These are phyloP conservation scores for Ogataea trehaloabstinens DNA, from an alignment of 805 yeast species.

Conservation along the genomic window DNA sequence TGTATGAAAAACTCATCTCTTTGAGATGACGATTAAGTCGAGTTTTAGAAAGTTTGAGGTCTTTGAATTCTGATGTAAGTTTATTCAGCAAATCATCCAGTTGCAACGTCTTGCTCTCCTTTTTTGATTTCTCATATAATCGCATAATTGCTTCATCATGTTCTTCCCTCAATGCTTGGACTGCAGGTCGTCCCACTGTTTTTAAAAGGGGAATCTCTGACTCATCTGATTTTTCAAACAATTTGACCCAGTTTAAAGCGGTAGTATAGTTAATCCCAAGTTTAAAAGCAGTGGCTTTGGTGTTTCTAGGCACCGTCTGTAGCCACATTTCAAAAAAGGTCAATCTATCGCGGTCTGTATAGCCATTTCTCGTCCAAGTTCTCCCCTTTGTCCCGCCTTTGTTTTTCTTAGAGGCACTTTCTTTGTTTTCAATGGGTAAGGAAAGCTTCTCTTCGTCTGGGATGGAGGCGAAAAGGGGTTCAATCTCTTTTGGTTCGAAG, in stretches of 20 bases:
- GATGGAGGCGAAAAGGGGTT: background rate
- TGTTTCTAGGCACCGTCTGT: constrained; percentile 1
- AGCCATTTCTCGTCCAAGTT: constrained; percentile 1
- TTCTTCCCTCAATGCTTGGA: background rate
- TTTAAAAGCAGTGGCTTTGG: background rate
- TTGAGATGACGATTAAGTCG: constrained; percentile 1
- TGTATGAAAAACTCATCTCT: background rate
- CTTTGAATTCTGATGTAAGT: constrained; percentile 1
- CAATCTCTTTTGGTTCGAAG: background rate
- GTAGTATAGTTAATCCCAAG: constrained; percentile 1
- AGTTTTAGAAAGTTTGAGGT: background rate
- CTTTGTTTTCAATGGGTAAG: background rate
- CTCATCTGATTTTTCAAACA: background rate
- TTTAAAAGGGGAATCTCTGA: background rate
- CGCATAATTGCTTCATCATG: constrained; percentile 2
- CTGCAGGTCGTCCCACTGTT: constrained; percentile 1
- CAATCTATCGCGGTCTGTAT: background rate
- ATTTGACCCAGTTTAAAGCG: constrained; percentile 1
- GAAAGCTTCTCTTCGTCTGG: background rate
- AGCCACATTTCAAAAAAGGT: background rate
- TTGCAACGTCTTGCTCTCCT: background rate
- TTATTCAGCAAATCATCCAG: background rate
- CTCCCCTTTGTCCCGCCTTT: constrained; percentile 2
- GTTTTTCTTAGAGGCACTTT: background rate
- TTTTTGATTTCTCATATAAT: background rate